Conservation (phyloP, 2,329 filamentous ascomycete species). For the Byssoonygena ceratinophila region DNA sequence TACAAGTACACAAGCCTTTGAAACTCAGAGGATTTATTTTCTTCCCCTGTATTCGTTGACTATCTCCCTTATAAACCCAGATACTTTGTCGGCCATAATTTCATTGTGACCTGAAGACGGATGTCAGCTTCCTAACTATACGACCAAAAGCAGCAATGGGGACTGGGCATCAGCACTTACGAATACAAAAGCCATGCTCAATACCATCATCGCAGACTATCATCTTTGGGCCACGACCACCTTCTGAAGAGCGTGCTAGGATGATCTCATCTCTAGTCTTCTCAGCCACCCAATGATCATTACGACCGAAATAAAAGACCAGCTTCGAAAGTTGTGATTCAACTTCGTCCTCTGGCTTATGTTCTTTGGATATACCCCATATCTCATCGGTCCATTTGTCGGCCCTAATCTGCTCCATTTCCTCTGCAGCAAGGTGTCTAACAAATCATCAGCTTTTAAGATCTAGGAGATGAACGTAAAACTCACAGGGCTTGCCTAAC, state of each 20-base stretch:
- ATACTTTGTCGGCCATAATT: conserved; percentile 44
- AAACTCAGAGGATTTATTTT: conserved; percentile 6
- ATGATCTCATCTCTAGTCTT: conserved; percentile 48
- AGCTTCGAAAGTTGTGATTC: conserved; percentile 36
- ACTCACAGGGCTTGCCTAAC: conserved; percentile 45
- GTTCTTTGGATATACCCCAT: conserved; percentile 42
- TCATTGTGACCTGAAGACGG: conserved; percentile 30
- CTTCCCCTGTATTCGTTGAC: conserved; percentile 13
- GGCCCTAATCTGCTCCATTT: conserved; percentile 46
- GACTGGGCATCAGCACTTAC: conserved; percentile 26
- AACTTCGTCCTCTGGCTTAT: conserved; percentile 11
- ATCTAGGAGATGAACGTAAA: background rate
- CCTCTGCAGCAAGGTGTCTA: conserved; percentile 47
- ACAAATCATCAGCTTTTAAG: background rate
- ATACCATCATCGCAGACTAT: conserved; percentile 45
- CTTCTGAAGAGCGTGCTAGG: conserved; percentile 29
- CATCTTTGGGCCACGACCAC: conserved; percentile 41
- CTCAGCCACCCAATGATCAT: conserved; percentile 54
- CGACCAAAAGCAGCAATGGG: background rate
- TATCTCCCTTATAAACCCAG: conserved; percentile 40
- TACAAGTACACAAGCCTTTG: background rate
- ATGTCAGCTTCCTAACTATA: conserved; percentile 4
- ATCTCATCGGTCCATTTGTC: conserved; percentile 51
- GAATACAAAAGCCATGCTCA: conserved; percentile 51
- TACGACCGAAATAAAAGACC: conserved; percentile 49